Base-by-base conservation (phyloP, 768 basidiomycete genomes). In the button mushroom (Agaricus bisporus) region DNA sequence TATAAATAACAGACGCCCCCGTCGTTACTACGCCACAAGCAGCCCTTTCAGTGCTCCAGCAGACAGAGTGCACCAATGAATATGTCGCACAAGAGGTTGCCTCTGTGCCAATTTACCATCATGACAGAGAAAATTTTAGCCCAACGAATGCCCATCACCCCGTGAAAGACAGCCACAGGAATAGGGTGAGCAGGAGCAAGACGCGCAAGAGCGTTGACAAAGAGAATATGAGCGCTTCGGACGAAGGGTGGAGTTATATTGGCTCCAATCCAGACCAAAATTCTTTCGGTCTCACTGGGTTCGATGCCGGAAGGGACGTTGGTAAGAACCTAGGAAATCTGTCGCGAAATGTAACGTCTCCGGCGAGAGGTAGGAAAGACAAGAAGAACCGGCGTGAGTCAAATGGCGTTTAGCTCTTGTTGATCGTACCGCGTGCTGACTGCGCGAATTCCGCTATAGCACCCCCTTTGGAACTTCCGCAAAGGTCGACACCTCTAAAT, bases 351-450 rank as follows among this genome's bases (percentile, higher is more conserved):
- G 49, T 63, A 17, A 55, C 59, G 32, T 59, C 61, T 1, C 61
- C 61, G 32, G 38, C 60, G 9, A 70, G 70, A 41, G 65, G 64
- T 22, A 77, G 67, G 59, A 78, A 73, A 58, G 74, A 71, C 60
- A 85, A 75, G 65, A 84, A 77, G 53, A 68, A 64, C 28, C 74
- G 75, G 58, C 79, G 86, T 88, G 66, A 69, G 82, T 71, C 22
- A 10, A 29, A 9, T 28, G 12, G 28, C 45, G 45, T 28, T 44
- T 22, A 36, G 35, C 43, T 22, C 15, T 9, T 43, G n/a, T 43
- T 43, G 42, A 43, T 22, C 20, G 11, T 20, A n/a, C 20, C 20
- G 18, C 5, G 18, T 22, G 20, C 25, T 43, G 18, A 20, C 18
- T n/a, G 18, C 11, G 25, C 42, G 17, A 43, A 18, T 43, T 12